A percentile compares a stretch with the other conserved stretches of the same genome.
These are phyloP conservation scores for Cadophora sp. DNA, from an alignment of 2,329 filamentous ascomycete genomes.

Conservation along the genomic window DNA sequence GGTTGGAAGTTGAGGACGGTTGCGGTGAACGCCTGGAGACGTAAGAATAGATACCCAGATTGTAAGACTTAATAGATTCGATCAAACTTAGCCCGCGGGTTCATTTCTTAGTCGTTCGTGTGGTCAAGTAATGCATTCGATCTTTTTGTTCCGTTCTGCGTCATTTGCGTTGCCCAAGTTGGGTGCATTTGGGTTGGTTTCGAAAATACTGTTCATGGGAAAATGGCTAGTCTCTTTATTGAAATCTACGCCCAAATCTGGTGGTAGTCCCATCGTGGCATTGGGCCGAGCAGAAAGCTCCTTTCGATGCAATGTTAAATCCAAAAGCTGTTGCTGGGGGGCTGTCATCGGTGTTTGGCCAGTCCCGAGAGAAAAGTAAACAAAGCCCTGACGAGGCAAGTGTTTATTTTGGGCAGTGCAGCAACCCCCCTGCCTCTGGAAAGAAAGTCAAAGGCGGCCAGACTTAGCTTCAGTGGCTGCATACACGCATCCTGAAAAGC, in stretches of 20 bases:
- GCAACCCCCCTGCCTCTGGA: neutral
- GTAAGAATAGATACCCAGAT: slow-evolving; percentile 8
- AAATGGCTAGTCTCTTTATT: too few species aligned
- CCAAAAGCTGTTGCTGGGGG: neutral
- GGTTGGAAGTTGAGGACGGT: neutral
- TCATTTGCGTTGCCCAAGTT: neutral
- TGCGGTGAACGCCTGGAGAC: too few species aligned
- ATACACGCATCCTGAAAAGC: neutral
- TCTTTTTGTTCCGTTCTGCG: neutral
- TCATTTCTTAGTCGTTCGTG: too few species aligned
- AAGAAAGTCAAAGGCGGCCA: neutral
- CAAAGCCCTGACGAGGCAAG: neutral
- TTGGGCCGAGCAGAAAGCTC: neutral
- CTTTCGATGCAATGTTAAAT: neutral
- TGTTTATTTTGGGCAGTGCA: neutral
- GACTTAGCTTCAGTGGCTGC: neutral
- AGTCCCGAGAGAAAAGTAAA: neutral
- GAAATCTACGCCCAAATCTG: too few species aligned
- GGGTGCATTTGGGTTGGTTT: neutral
- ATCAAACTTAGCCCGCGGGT: neutral
- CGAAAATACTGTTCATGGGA: too few species aligned
- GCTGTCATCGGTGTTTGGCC: neutral
- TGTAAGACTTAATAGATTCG: neutral
- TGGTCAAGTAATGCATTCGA: too few species aligned
- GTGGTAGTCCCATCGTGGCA: neutral